Base-by-base conservation (phyloP, 306 rosid species). In the Inga leiocalycina region DNA sequence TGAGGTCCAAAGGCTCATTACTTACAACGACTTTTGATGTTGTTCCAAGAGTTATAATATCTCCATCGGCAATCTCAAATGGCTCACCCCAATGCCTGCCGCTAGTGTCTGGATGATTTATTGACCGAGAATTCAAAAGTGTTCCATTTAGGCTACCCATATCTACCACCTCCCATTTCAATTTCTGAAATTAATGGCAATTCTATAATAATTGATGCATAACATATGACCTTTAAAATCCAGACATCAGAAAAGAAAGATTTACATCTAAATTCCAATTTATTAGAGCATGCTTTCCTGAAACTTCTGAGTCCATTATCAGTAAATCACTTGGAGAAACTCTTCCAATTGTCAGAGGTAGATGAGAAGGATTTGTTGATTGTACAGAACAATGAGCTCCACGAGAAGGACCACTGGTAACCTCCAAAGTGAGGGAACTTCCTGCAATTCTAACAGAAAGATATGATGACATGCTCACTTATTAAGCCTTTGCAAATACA, bases 121-220 rank as follows among this genome's bases (percentile, higher is more conserved):
- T 90, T 66, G 94, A 85, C 82, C 13, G 88, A 80, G 97, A 92
- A 83, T 97, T 97, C 82, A 97, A 67, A 59, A 90, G 84, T 44
- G 98, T 97, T 78, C 99, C 99, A 85, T 97, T 97, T 71, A 97
- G 85, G 90, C 99, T 97, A 46, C 99, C 99, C 97, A 94, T 89
- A 83, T 97, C 99, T 65, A 89, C 90, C 88, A 97, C 78, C 91
- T 94, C 99, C 99, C 99, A 97, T 88, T 88, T 97, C 97, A 88
- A 82, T 82, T 69, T 90, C 98, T 97, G 91, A 81, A 88, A 85
- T 80, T 80, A 83, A 83, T 49, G 15, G 48, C 80, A 86, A 83
- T 68, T 62, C 8, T 17, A 45, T 22, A 39, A 83, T n/a, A 79
- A 83, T 69, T 70, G 89, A 64, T 46, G 49, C 67, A 80, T 68